A percentile compares a stretch with the other conserved stretches of the same genome.
phyloP scores from a whole-genome alignment of 106 monocot genomes.

The Dioscorea alata region DNA sequence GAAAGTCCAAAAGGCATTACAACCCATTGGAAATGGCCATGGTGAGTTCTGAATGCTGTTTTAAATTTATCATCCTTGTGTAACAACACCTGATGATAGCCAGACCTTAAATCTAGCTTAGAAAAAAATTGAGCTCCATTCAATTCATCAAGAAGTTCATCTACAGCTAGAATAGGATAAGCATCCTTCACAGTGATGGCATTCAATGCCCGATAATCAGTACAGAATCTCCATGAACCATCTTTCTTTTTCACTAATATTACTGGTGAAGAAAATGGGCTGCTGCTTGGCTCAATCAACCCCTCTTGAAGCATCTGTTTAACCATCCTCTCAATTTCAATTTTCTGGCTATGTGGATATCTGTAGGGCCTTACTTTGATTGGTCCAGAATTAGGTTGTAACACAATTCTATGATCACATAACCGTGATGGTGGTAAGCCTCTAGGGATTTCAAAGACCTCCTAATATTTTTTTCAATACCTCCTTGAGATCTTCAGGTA shows the following conservation, averaged over 20 bases:
- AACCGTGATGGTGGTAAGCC: background rate
- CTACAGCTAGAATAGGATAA: no score
- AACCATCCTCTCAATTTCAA: background rate
- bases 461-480: background rate
- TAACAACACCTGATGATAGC: no score
- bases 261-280: conserved; percentile 11
- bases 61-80: no score
- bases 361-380: conserved; percentile 1
- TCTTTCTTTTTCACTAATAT: conserved; percentile 4
- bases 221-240: background rate
- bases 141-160: background rate
- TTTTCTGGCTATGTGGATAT: conserved; percentile 1
- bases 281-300: background rate
- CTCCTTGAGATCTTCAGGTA: background rate
- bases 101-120: no score
- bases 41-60: no score
- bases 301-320: conserved; percentile 1
- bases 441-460: background rate
- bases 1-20: no score
- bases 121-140: no score
- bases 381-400: background rate
- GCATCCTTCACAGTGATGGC: background rate
- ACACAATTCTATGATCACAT: background rate
- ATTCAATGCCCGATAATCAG: background rate
- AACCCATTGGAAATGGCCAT: no score